These are phyloP conservation scores for Fonsecaea multimorphosa DNA, from an alignment of 2,329 filamentous ascomycete genomes.

Conservation along the genomic window DNA sequence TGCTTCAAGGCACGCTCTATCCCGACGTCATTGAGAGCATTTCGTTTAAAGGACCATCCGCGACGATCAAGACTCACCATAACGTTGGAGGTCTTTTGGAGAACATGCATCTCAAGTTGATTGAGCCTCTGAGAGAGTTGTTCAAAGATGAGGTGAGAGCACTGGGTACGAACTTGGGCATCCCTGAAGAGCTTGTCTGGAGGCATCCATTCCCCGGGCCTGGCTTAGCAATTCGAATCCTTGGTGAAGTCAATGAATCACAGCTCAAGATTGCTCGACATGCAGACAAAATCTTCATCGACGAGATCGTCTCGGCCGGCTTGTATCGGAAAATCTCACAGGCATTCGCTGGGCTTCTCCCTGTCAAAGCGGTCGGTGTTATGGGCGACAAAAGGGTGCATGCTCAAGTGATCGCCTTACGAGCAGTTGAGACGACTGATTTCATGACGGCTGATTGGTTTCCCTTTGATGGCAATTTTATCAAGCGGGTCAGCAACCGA, in stretches of 20 bases:
- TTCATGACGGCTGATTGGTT: slow-evolving; percentile 79
- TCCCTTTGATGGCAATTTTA: slow-evolving; percentile 68
- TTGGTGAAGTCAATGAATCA: slow-evolving; percentile 83
- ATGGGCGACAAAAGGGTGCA: slow-evolving; percentile 74
- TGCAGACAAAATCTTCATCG: slow-evolving; percentile 56
- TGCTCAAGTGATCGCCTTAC: slow-evolving; percentile 65
- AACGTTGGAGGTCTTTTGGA: slow-evolving; percentile 72
- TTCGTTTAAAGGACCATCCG: slow-evolving; percentile 73
- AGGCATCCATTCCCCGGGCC: slow-evolving; percentile 79
- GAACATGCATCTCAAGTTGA: slow-evolving; percentile 61
- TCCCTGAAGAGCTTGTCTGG: slow-evolving; percentile 76
- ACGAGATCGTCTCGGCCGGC: slow-evolving; percentile 52
- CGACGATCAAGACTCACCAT: slow-evolving; percentile 77
- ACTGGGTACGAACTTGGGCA: slow-evolving; percentile 72
- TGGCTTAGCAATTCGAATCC: slow-evolving; percentile 76
- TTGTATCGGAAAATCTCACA: slow-evolving; percentile 67
- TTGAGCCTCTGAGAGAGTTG: slow-evolving; percentile 78
- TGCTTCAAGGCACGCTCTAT: slow-evolving; percentile 86
- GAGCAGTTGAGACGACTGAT: slow-evolving; percentile 67
- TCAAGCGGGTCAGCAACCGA: slow-evolving; percentile 68
- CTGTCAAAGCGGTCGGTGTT: slow-evolving; percentile 69
- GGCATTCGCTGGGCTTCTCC: slow-evolving; percentile 72
- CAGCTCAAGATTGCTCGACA: slow-evolving; percentile 73
- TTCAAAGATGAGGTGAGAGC: slow-evolving; percentile 84
- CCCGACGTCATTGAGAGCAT: slow-evolving; percentile 75